Percentiles rank a stretch among this genome's conserved stretches.
phyloP scores from a whole-genome alignment of 345 rosid genomes.

The Leavenworthia alabamica region DNA sequence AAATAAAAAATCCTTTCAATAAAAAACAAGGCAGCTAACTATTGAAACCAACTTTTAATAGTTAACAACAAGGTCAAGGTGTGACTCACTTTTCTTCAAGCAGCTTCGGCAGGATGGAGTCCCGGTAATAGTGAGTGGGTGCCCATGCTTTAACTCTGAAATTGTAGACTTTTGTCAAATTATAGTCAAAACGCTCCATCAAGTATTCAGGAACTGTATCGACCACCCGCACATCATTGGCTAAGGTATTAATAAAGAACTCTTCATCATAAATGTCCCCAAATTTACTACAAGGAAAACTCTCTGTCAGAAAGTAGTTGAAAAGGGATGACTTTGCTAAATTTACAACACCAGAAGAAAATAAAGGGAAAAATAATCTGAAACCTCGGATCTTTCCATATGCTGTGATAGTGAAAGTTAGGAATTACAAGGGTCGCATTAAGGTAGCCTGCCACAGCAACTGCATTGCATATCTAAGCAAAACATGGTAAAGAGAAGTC shows the following conservation, averaged over 20 bases:
- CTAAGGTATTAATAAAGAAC: slow-evolving; percentile 53
- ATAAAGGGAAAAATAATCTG: not conserved
- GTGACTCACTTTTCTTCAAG: slow-evolving; percentile 87
- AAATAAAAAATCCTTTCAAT: not conserved
- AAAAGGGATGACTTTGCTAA: not conserved
- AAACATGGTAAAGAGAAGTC: slow-evolving; percentile 19
- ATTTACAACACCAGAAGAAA: not conserved
- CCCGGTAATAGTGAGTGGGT: slow-evolving; percentile 67
- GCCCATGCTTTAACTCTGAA: slow-evolving; percentile 98
- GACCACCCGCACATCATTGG: slow-evolving; percentile 74
- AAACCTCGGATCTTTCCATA: slow-evolving; percentile 97
- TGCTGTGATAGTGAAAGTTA: slow-evolving; percentile 88
- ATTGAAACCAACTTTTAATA: not conserved
- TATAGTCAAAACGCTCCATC: slow-evolving; percentile 93
- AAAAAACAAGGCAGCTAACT: not conserved
- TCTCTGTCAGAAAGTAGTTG: slow-evolving; percentile 10
- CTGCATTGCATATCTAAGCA: slow-evolving; percentile 40
- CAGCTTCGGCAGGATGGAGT: slow-evolving; percentile 74
- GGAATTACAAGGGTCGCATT: slow-evolving; percentile 97
- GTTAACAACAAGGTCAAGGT: not conserved
- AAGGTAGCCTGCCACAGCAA: slow-evolving; percentile 92
- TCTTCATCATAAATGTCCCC: slow-evolving; percentile 83
- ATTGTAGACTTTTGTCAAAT: slow-evolving; percentile 82
- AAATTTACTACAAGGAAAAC: slow-evolving; percentile 56
- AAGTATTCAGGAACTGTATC: slow-evolving; percentile 70